Evolutionary conservation across 257 asterid species (phyloP), one percentile per base, ranked within the genome.

Genomic region (Solanum chiquidenum): DNA sequence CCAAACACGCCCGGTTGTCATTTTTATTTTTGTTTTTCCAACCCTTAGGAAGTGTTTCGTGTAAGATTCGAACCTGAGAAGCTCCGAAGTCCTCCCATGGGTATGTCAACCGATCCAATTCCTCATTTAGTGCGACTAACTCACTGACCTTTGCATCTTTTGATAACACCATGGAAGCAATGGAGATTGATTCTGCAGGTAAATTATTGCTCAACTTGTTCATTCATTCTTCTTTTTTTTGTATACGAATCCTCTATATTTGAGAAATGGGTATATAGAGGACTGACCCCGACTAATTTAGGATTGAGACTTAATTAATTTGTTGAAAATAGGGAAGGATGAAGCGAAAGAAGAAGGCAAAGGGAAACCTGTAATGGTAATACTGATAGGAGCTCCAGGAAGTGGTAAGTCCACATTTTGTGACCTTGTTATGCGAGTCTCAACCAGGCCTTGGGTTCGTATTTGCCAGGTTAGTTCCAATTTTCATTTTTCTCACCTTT

Each of bases 321-420:
- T 20, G 6, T n/a, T 40, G 25, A 44, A 79, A 33, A 55, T 14
- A 89, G 91, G 91, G 86, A 83, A 88, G 91, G 91, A 75, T 31
- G 93, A 86, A 89, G 93, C 75, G 82, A 90, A 31, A 37, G 83
- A 68, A 86, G 89, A 33, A 66, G 87, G 87, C 7, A 49, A 75
- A 27, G 21, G 37, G 3, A 89, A 91, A 80, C 90, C 92, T 14
- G 82, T 95, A 33, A 83, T 91, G 86, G 90, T 94, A 87, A 20
- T 97, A 27, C 87, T 97, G 92, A 87, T 97, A 84, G 99, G 99
- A 79, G 91, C 95, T 27, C 99, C 99, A 12, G 99, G 98, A 75
- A 97, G 99, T 84, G 99, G 99, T 14, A 97, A 97, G 80, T 95
- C 99, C 60, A 94, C 98, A 25, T 95, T 97, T 76, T 94, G 96